Percentiles rank a stretch among this genome's conserved stretches.
These are phyloP conservation scores for Teunomyces panamensis DNA, from an alignment of 805 yeast species.

Conservation along the genomic window DNA sequence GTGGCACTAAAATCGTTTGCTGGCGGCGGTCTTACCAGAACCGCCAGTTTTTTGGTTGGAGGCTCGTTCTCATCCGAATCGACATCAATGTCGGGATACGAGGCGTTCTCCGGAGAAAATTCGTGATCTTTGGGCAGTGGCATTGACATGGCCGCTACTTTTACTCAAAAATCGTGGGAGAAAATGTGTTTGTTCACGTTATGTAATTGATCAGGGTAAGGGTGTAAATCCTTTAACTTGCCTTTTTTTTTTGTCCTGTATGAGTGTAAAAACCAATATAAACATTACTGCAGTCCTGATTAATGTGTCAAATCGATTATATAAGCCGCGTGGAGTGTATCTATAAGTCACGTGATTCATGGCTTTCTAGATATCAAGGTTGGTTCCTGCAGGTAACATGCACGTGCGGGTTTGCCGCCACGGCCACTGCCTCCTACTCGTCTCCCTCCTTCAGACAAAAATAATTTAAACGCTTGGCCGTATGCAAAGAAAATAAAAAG, in stretches of 20 bases:
- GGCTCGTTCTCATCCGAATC: not conserved
- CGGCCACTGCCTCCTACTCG: too few relatives aligned
- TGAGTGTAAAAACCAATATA: not conserved
- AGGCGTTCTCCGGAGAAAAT: not conserved
- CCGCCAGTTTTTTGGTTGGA: conserved; percentile 3
- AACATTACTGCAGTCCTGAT: not conserved
- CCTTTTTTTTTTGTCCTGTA: not conserved
- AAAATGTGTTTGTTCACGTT: not conserved
- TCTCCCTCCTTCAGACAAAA: not conserved
- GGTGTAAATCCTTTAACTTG: not conserved
- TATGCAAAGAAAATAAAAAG: too few relatives aligned
- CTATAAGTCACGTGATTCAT: not conserved
- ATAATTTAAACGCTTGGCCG: not conserved
- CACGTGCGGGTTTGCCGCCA: not conserved
- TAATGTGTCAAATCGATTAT: too few relatives aligned
- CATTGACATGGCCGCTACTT: not conserved
- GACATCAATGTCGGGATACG: not conserved
- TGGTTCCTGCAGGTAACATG: not conserved
- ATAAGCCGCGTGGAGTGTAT: too few relatives aligned
- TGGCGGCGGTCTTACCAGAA: conserved; percentile 12
- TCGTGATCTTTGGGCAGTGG: conserved; percentile 1
- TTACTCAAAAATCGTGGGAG: not conserved
- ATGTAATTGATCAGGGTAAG: not conserved
- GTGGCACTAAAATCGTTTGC: conserved; percentile 32
- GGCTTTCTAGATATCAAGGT: not conserved